A percentile compares a stretch with the other conserved stretches of the same genome.
Evolutionary conservation across 495 filamentous ascomycete species (phyloP).

Genomic region (Aspergillus cristatus): DNA sequence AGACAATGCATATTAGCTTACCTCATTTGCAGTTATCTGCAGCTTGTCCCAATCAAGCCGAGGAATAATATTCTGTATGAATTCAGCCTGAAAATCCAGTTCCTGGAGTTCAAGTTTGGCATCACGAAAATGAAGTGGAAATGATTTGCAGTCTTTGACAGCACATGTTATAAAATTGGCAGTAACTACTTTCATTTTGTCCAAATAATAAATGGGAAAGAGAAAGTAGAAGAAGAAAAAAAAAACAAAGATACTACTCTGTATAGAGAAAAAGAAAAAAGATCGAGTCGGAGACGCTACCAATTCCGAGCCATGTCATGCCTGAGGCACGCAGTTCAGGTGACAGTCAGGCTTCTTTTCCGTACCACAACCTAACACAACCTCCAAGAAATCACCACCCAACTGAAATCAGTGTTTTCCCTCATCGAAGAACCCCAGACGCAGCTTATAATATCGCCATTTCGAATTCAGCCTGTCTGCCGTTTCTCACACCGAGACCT

Average conservation of each 20-base stretch:
- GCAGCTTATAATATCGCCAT: neutral
- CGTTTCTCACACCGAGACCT: no score
- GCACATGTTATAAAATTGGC: slow-evolving; percentile 97
- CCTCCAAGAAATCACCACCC: no score
- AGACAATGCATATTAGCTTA: slow-evolving; percentile 32
- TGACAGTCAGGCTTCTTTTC: no score
- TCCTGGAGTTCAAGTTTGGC: slow-evolving; percentile 80
- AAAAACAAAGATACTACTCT: no score
- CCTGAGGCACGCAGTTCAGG: no score
- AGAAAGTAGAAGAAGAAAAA: no score
- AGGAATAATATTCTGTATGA: slow-evolving; percentile 74
- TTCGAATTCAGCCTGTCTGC: no score
- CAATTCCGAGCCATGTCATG: no score
- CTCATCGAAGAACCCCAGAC: neutral
- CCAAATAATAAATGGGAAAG: neutral
- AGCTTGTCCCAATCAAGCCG: slow-evolving; percentile 84
- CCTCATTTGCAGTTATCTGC: slow-evolving; percentile 65
- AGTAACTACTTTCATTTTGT: slow-evolving; percentile 86
- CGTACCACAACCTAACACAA: no score
- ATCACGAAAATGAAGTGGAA: slow-evolving; percentile 84
- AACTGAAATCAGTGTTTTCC: no score
- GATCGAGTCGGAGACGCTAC: no score
- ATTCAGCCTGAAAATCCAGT: slow-evolving; percentile 64
- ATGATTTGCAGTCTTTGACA: slow-evolving; percentile 88
- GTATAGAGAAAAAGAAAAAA: no score